A percentile compares a stretch with the other conserved stretches of the same genome.
phyloP scores from a whole-genome alignment of 2,329 filamentous ascomycete genomes.

The Penicillium sp. region DNA sequence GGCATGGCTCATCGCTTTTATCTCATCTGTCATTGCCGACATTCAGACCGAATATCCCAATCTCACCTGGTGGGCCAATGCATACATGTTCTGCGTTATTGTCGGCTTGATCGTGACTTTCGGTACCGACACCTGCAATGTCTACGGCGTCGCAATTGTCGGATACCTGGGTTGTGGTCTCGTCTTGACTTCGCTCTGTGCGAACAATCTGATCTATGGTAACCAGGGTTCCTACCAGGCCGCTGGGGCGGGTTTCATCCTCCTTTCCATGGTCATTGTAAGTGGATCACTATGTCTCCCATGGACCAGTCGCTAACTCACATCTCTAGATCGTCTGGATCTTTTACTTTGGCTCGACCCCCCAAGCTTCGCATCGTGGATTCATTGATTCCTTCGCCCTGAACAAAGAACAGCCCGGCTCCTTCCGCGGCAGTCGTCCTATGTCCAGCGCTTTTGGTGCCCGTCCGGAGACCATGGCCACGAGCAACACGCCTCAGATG shows the following conservation, averaged over 20 bases:
- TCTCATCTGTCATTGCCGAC: slow-evolving; percentile 72
- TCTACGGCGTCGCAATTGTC: slow-evolving; percentile 86
- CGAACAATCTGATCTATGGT: slow-evolving; percentile 80
- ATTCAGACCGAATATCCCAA: slow-evolving; percentile 61
- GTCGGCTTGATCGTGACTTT: slow-evolving; percentile 74
- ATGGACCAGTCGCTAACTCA: slow-evolving; percentile 6
- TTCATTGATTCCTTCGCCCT: slow-evolving; percentile 95
- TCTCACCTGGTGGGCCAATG: slow-evolving; percentile 86
- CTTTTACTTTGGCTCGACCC: slow-evolving; percentile 94
- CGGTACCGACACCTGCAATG: slow-evolving; percentile 75
- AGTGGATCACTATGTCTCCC: slow-evolving; percentile 33
- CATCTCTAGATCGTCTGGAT: slow-evolving; percentile 87
- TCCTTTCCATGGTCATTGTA: slow-evolving; percentile 89
- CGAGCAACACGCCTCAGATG: slow-evolving; percentile 77
- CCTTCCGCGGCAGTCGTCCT: slow-evolving; percentile 59
- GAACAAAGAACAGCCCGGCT: slow-evolving; percentile 68
- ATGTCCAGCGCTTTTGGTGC: slow-evolving; percentile 68
- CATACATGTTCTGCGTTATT: slow-evolving; percentile 81
- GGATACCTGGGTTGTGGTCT: slow-evolving; percentile 80
- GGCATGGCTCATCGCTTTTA: slow-evolving; percentile 89
- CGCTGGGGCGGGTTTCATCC: slow-evolving; percentile 84
- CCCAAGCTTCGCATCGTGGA: slow-evolving; percentile 75
- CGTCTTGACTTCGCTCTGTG: slow-evolving; percentile 76
- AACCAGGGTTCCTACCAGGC: slow-evolving; percentile 68
- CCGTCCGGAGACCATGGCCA: slow-evolving; percentile 78